phyloP scores from a whole-genome alignment of 108 stramenopile species.

The Discostella pseudostelligera region DNA sequence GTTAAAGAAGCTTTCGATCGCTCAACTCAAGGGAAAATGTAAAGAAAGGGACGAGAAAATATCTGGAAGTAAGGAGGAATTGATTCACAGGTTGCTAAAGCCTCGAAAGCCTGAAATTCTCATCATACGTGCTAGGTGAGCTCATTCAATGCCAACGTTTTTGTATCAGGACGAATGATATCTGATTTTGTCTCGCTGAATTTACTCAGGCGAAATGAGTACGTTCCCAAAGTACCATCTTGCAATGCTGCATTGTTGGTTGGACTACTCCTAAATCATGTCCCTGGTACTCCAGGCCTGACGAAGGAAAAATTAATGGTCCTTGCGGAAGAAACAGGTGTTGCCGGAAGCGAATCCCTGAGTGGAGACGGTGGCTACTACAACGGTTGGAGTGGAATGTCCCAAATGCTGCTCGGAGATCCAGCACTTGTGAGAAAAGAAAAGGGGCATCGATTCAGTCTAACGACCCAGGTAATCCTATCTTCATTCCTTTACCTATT shows the following conservation, averaged over 20 bases:
- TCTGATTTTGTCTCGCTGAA: neutral
- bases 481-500: neutral
- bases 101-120: constrained; percentile 56
- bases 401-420: constrained; percentile 46
- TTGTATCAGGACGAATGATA: neutral
- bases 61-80: constrained; percentile 50
- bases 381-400: constrained; percentile 57
- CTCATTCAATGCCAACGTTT: neutral
- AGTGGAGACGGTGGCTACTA: constrained; percentile 61
- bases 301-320: constrained; percentile 60
- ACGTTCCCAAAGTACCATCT: constrained; percentile 54
- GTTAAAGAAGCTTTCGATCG: constrained; percentile 37
- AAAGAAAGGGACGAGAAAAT: constrained; percentile 49
- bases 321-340: constrained; percentile 51
- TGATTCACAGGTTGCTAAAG: constrained; percentile 53
- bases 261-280: constrained; percentile 49
- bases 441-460: constrained; percentile 43
- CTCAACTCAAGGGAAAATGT: constrained; percentile 45
- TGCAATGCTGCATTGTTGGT: constrained; percentile 56
- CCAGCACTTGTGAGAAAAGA: constrained; percentile 54
- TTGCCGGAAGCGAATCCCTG: constrained; percentile 57
- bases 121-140: constrained; percentile 26
- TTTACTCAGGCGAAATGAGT: constrained; percentile 35
- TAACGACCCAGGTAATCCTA: constrained; percentile 38
- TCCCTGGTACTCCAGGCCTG: constrained; percentile 42